Evolutionary conservation across 306 rosid species (phyloP).

Genomic region (Macrotyloma uniflorum): DNA sequence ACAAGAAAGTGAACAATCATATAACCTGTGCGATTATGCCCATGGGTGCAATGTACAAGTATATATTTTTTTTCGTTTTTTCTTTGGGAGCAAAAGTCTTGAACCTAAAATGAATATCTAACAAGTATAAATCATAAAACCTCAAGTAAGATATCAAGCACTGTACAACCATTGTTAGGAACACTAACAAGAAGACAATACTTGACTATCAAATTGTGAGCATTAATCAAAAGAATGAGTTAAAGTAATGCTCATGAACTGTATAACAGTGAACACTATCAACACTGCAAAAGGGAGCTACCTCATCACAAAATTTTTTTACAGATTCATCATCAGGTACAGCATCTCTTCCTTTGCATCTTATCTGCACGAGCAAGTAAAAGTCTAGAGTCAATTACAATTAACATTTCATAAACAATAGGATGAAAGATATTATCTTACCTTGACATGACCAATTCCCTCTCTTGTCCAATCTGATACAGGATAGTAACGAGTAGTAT

Average conservation of each 20-base stretch:
- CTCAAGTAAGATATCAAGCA: constrained; percentile 44
- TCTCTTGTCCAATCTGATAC: constrained; percentile 79
- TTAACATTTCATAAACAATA: constrained; percentile 32
- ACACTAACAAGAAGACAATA: constrained; percentile 20
- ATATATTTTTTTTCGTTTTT: constrained; percentile 72
- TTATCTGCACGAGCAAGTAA: constrained; percentile 65
- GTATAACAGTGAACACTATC: not conserved
- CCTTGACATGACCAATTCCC: constrained; percentile 90
- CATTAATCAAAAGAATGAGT: constrained; percentile 2
- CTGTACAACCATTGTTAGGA: constrained; percentile 29
- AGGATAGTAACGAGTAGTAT: constrained; percentile 82
- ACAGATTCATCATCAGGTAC: constrained; percentile 90
- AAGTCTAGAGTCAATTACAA: constrained; percentile 11
- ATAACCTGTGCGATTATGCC: constrained; percentile 97
- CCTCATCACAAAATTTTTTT: constrained; percentile 75
- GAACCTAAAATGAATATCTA: constrained; percentile 64
- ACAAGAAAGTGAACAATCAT: constrained; percentile 86
- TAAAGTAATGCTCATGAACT: constrained; percentile 22
- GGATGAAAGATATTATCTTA: constrained; percentile 21
- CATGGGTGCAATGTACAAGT: constrained; percentile 97
- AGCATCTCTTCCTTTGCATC: constrained; percentile 86
- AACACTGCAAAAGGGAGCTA: constrained; percentile 44
- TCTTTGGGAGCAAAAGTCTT: constrained; percentile 66
- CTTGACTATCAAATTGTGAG: constrained; percentile 21
- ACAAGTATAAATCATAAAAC: constrained; percentile 40